Base-by-base conservation (phyloP, 2,329 filamentous ascomycete genomes). In the Talaromyces sp. region DNA sequence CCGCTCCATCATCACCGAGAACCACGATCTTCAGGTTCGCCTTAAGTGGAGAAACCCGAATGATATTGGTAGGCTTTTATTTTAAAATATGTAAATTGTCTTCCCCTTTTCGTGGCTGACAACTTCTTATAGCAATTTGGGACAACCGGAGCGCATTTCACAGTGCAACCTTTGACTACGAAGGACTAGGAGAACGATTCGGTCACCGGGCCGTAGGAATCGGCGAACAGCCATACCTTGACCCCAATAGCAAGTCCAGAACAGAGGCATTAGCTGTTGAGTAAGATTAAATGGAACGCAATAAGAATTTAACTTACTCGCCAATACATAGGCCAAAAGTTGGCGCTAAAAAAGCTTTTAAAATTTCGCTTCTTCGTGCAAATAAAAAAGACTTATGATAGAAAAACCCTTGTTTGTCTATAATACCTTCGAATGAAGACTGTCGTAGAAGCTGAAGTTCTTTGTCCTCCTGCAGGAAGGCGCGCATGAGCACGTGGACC, bases 161-260 rank as follows among this genome's bases (percentile, higher is more conserved):
- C 22, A 32, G 33, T 11, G 60, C 60, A 7, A 62, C 53, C 2
- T 49, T 47, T 13, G 58, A 61, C 42, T 33, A 33, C 5, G 58
- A 51, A 7, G 57, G 61, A 10, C 44, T 57, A 22, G 62, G 59
- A 7, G 27, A 42, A 5, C 51, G 55, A 19, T 33, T 53, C 53
- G 62, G 55, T 9, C 54, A 57, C 11, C n/a, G 58, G 8, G 55
- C 42, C 13, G 58, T 63, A 25, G 69, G 73, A 42, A 68, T 75
- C 32, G 73, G 72, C 11, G 73, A 75, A 61, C 62, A 60, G 15
- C 73, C 73, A 2, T 75, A 71, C 59, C 62, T 75, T 11, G 73
- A 74, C 54, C 71, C 71, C 8, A 65, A 68, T 32, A 72, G 71
- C 42, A 70, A 65, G 53, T 27, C 51, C 56, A 58, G 58, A 28